These are phyloP conservation scores for Mycena vulgaris DNA, from an alignment of 768 basidiomycete genomes.

Conservation along the genomic window DNA sequence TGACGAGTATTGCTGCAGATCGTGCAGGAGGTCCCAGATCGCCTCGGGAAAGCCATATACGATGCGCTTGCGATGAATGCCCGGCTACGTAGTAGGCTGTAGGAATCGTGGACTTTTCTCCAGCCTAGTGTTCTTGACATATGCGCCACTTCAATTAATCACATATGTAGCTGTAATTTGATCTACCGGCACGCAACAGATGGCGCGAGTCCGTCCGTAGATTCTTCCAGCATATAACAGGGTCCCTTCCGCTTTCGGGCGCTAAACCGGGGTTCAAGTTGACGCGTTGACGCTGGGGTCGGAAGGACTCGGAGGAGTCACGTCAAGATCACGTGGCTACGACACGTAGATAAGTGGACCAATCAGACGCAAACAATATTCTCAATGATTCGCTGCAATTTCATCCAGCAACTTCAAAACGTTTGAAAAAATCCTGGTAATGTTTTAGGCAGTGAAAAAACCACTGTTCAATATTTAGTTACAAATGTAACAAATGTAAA, in stretches of 20 bases:
- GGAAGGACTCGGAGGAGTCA: too few species aligned
- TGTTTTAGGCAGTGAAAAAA: constrained; percentile 4
- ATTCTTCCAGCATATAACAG: neutral
- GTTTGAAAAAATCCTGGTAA: too few species aligned
- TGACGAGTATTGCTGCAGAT: constrained; percentile 10
- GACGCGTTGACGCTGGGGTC: too few species aligned
- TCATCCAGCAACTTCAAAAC: too few species aligned
- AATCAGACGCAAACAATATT: too few species aligned
- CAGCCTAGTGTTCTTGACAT: too few species aligned
- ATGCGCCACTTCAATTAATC: neutral
- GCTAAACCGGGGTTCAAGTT: too few species aligned
- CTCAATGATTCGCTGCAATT: too few species aligned
- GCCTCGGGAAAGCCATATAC: constrained; percentile 45
- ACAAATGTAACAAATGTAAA: neutral
- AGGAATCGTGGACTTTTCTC: neutral
- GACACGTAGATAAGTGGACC: too few species aligned
- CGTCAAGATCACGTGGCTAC: too few species aligned
- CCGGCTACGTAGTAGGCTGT: constrained; percentile 22
- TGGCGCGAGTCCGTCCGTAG: neutral
- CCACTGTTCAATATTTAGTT: neutral
- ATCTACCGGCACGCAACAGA: neutral
- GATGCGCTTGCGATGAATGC: constrained; percentile 39
- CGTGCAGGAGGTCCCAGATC: constrained; percentile 40
- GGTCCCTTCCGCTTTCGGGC: too few species aligned
- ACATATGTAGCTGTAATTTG: neutral